Evolutionary conservation across 1,139 yeast species (phyloP).

Genomic region (Pichia sp.): DNA sequence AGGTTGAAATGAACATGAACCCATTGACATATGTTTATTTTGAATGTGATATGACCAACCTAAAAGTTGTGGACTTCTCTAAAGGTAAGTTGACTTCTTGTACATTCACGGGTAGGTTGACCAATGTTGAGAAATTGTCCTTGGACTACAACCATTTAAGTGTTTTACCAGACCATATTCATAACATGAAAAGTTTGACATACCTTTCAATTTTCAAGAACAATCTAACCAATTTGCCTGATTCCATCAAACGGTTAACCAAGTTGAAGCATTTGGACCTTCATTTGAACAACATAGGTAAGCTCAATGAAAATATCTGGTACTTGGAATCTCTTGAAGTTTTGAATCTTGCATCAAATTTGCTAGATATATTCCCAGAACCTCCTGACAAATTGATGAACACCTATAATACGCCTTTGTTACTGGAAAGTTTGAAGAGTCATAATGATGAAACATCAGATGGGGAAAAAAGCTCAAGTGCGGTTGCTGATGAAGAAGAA

Average conservation of each 20-base stretch:
- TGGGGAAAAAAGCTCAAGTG: constrained; percentile 1
- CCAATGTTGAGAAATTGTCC: constrained; percentile 67
- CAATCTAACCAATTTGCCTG: constrained; percentile 70
- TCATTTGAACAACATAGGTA: constrained; percentile 79
- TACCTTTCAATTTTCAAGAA: constrained; percentile 71
- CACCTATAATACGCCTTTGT: neutral
- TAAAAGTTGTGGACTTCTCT: constrained; percentile 71
- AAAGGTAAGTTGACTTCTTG: constrained; percentile 79
- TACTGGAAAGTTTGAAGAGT: constrained; percentile 5
- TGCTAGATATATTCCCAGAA: constrained; percentile 62
- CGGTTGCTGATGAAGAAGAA: constrained; percentile 8
- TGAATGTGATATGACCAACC: constrained; percentile 49
- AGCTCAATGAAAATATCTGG: constrained; percentile 68
- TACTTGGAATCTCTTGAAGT: constrained; percentile 50
- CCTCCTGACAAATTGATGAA: constrained; percentile 36
- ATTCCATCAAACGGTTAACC: constrained; percentile 55
- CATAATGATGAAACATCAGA: neutral
- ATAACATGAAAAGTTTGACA: constrained; percentile 52
- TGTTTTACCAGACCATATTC: constrained; percentile 67
- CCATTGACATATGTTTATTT: constrained; percentile 52
- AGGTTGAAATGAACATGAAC: constrained; percentile 47
- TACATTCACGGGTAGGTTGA: constrained; percentile 60
- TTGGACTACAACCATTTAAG: constrained; percentile 82
- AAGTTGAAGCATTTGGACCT: constrained; percentile 69
- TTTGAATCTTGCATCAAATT: constrained; percentile 78